Evolutionary conservation across 139 green algal species (phyloP).

Genomic region (Picochlorum sp.): DNA sequence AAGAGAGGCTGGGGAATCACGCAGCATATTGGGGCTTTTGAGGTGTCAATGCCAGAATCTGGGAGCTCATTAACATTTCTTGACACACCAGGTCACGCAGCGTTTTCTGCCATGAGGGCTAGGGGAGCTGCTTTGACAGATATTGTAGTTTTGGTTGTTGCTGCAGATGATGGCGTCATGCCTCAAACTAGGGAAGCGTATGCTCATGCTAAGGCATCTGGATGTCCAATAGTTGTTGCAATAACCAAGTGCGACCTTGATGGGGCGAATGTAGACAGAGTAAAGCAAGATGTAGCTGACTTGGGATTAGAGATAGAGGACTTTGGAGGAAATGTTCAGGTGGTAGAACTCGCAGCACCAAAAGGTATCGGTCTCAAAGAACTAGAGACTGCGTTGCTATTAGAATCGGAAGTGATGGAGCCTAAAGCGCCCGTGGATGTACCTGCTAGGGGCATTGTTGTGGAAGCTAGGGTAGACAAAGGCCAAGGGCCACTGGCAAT

Average conservation of each 20-base stretch:
- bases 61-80: constrained; percentile 70
- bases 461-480: constrained; percentile 74
- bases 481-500: constrained; percentile 76
- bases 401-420: constrained; percentile 44
- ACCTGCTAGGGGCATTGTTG: constrained; percentile 55
- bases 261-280: constrained; percentile 30
- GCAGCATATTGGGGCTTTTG: constrained; percentile 87
- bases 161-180: constrained; percentile 86
- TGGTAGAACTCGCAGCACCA: constrained; percentile 59
- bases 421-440: neutral
- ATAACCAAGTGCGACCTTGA: constrained; percentile 80
- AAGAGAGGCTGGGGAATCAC: constrained; percentile 91
- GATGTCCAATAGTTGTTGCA: constrained; percentile 76
- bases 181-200: constrained; percentile 79
- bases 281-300: constrained; percentile 60
- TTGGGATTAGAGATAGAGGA: constrained; percentile 80
- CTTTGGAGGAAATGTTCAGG: constrained; percentile 62
- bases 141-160: constrained; percentile 82
- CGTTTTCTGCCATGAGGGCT: constrained; percentile 81
- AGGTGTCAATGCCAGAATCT: constrained; percentile 58
- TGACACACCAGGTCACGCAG: constrained; percentile 89
- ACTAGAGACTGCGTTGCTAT: constrained; percentile 78
- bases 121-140: constrained; percentile 74
- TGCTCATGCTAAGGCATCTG: constrained; percentile 46
- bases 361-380: constrained; percentile 52